These are phyloP conservation scores for Sarocladiaceae sp. DNA, from an alignment of 2,329 filamentous ascomycete species.

Conservation along the genomic window DNA sequence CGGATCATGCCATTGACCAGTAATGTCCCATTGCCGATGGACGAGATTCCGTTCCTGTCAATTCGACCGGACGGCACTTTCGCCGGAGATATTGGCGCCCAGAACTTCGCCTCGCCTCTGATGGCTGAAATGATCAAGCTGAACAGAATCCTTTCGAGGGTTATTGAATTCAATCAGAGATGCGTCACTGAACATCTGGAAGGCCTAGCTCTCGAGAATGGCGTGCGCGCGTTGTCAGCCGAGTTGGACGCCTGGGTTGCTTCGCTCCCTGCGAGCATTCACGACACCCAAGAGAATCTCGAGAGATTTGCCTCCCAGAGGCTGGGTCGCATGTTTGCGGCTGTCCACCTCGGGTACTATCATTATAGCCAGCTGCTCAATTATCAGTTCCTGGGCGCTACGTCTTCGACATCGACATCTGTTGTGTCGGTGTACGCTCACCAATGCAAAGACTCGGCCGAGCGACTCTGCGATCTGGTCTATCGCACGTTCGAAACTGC, in stretches of 20 bases:
- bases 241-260: slow-evolving; percentile 31
- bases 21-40: slow-evolving; percentile 26
- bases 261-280: slow-evolving; percentile 28
- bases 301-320: slow-evolving; percentile 29
- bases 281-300: slow-evolving; percentile 35
- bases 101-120: slow-evolving; percentile 4
- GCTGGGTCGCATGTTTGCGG: slow-evolving; percentile 37
- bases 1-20: slow-evolving; percentile 18
- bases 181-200: slow-evolving; percentile 8
- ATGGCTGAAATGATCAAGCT: slow-evolving; percentile 20
- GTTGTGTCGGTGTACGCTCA: slow-evolving; percentile 23
- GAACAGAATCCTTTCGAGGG: slow-evolving; percentile 30
- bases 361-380: slow-evolving; percentile 42
- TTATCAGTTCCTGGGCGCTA: slow-evolving; percentile 36
- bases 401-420: slow-evolving; percentile 19
- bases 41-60: slow-evolving; percentile 29
- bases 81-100: background rate
- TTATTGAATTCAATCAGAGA: slow-evolving; percentile 26
- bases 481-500: slow-evolving; percentile 30
- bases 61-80: background rate
- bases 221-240: slow-evolving; percentile 25
- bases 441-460: slow-evolving; percentile 35
- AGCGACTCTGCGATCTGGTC: slow-evolving; percentile 33
- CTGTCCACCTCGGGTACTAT: slow-evolving; percentile 42
- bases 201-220: slow-evolving; percentile 24